Percentiles rank a stretch among this genome's conserved stretches.
phyloP scores from a whole-genome alignment of 768 basidiomycete species.

The Xerocomus potaroensis region DNA sequence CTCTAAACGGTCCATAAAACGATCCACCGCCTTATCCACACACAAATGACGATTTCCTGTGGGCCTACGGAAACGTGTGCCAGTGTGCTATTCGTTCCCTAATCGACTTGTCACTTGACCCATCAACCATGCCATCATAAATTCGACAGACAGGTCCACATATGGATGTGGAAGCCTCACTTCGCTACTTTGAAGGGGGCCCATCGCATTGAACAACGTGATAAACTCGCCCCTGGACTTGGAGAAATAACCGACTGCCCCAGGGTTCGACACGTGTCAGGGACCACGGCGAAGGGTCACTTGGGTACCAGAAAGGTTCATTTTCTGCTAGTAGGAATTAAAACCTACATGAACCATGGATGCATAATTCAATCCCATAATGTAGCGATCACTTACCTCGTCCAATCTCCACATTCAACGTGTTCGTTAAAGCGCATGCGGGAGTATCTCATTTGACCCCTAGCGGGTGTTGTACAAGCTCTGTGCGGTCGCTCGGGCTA shows the following conservation, averaged over 20 bases:
- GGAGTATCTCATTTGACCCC: no score
- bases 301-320: conserved; percentile 21
- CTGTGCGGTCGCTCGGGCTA: conserved; percentile 4
- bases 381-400: conserved; percentile 66
- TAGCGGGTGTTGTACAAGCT: no score
- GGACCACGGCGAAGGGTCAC: conserved; percentile 66
- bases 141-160: conserved; percentile 31
- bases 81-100: conserved; percentile 48
- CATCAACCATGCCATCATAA: no score
- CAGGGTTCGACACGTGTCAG: conserved; percentile 59
- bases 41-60: conserved; percentile 63
- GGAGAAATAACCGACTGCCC: conserved; percentile 71
- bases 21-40: conserved; percentile 66
- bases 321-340: neutral
- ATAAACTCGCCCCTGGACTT: conserved; percentile 68
- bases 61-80: conserved; percentile 56
- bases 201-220: conserved; percentile 66
- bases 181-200: conserved; percentile 44
- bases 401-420: conserved; percentile 37
- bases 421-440: conserved; percentile 31
- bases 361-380: conserved; percentile 49
- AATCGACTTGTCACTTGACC: neutral
- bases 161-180: conserved; percentile 50
- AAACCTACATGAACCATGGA: conserved; percentile 62
- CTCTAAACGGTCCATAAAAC: conserved; percentile 60